A percentile compares a stretch with the other conserved stretches of the same genome.
phyloP scores from a whole-genome alignment of 2,329 filamentous ascomycete species.

The Pseudocercospora cruenta region DNA sequence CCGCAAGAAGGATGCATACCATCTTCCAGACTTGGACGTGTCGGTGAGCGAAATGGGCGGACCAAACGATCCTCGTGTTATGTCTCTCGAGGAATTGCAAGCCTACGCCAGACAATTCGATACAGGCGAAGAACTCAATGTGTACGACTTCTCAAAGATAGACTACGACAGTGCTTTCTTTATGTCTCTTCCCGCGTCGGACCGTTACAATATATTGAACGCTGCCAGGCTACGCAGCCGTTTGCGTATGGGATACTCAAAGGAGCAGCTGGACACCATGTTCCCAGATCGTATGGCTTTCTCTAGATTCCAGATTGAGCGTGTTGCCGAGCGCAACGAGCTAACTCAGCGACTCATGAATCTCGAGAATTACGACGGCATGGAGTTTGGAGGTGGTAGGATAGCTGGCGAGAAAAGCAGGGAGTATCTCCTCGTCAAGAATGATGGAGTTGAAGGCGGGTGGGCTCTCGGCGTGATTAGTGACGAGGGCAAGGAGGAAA shows the following conservation, averaged over 20 bases:
- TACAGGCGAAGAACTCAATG: conserved; percentile 80
- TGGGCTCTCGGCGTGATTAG: conserved; percentile 95
- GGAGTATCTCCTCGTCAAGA: conserved; percentile 95
- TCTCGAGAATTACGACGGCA: conserved; percentile 78
- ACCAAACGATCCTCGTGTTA: conserved; percentile 90
- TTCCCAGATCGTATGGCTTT: conserved; percentile 98
- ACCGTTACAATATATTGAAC: conserved; percentile 97
- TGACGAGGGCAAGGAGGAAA: conserved; percentile 77
- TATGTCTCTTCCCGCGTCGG: conserved; percentile 81
- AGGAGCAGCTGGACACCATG: conserved; percentile 94
- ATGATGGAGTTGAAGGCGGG: conserved; percentile 90
- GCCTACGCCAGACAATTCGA: conserved; percentile 93
- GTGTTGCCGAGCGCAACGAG: conserved; percentile 89
- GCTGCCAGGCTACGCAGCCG: conserved; percentile 86
- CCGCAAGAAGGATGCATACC: conserved; percentile 90
- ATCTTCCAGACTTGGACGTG: conserved; percentile 81
- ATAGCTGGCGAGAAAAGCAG: conserved; percentile 84
- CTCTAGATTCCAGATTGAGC: conserved; percentile 92
- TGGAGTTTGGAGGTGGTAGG: conserved; percentile 68
- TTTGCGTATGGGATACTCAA: conserved; percentile 92
- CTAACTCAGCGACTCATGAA: conserved; percentile 94
- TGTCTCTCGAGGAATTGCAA: conserved; percentile 92
- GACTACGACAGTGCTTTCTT: conserved; percentile 98
- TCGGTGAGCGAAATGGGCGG: conserved; percentile 84
- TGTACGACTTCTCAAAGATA: conserved; percentile 97